Conservation (phyloP, 2,329 filamentous ascomycete species). For the Metarhizium sp. region DNA sequence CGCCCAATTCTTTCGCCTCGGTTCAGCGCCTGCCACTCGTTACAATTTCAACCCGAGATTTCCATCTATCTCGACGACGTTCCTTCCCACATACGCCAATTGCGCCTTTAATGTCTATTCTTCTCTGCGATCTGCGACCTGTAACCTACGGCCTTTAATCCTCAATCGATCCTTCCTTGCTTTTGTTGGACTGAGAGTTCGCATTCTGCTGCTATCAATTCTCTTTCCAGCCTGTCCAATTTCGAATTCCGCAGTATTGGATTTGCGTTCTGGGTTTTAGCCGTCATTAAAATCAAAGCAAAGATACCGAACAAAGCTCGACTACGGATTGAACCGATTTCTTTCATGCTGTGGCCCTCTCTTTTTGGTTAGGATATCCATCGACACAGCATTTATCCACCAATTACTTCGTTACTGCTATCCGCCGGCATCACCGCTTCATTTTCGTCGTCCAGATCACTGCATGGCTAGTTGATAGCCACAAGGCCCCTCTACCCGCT, state of each 20-base stretch:
- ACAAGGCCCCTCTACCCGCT: background rate
- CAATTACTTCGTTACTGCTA: conserved; percentile 10
- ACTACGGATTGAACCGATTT: background rate
- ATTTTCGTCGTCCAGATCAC: background rate
- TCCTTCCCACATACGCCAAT: background rate
- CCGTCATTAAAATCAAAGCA: background rate
- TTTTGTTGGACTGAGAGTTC: background rate
- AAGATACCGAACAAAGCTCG: background rate
- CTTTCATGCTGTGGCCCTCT: conserved; percentile 5
- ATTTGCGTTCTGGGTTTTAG: background rate
- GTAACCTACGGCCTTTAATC: background rate
- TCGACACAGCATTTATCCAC: conserved; percentile 17
- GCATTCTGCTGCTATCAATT: background rate
- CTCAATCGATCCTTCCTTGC: background rate
- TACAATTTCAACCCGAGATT: background rate
- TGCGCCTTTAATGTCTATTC: background rate
- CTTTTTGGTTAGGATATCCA: conserved; percentile 24
- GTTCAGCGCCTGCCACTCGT: conserved; percentile 4
- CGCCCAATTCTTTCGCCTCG: background rate
- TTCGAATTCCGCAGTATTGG: background rate
- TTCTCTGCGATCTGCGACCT: background rate
- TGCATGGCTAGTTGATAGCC: conserved; percentile 3
- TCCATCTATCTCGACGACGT: conserved; percentile 1
- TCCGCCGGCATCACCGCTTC: background rate
- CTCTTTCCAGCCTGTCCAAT: background rate